Percentiles rank a stretch among this genome's conserved stretches.
phyloP scores from a whole-genome alignment of 306 rosid species.

The Canavalia ensiformis region DNA sequence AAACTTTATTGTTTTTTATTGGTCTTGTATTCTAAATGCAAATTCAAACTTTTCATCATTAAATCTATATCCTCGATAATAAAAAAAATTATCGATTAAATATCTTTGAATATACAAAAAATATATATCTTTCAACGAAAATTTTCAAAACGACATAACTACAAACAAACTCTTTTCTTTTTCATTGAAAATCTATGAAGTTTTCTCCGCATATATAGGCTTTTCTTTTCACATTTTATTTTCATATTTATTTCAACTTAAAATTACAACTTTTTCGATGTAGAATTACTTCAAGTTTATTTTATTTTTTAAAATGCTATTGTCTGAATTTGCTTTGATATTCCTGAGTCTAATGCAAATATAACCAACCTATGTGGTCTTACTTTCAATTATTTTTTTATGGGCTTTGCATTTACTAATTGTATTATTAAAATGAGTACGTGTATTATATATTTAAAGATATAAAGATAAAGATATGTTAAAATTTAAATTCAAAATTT shows the following conservation, averaged over 20 bases:
- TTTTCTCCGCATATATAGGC: background rate
- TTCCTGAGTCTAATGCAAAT: conserved; percentile 4
- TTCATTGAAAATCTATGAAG: background rate
- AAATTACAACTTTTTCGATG: background rate
- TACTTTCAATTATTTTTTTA: background rate
- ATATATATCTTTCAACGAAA: background rate
- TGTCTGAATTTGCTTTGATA: conserved; percentile 11
- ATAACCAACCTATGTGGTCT: conserved; percentile 11
- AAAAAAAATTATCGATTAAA: background rate
- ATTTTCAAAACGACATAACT: background rate
- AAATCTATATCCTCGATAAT: background rate
- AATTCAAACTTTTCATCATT: background rate
- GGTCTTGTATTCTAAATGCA: background rate
- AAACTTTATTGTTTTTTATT: background rate
- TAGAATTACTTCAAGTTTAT: background rate
- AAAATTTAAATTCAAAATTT: conserved; percentile 16
- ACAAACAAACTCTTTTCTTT: background rate
- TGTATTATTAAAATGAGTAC: background rate
- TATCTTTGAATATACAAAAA: background rate
- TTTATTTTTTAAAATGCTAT: background rate
- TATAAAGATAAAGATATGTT: background rate
- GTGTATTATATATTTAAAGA: background rate
- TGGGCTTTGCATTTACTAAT: background rate
- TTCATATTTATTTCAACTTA: background rate
- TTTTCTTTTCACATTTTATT: no score